A percentile compares a stretch with the other conserved stretches of the same genome.
These are phyloP conservation scores for Hypoxylon subgilvum DNA, from an alignment of 495 filamentous ascomycete genomes.

Conservation along the genomic window DNA sequence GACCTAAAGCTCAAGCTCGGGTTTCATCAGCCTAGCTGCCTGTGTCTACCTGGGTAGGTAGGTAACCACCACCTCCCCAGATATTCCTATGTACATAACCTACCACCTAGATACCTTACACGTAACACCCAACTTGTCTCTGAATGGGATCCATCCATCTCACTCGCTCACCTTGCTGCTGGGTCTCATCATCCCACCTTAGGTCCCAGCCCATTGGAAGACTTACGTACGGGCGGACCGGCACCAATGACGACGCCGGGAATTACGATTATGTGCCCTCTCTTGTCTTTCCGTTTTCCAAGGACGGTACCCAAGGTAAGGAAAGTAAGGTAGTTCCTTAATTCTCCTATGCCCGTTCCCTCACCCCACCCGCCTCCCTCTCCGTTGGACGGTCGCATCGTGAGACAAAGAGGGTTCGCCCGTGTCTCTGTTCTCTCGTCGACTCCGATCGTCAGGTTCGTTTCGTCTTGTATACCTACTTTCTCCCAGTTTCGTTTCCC, in stretches of 20 bases:
- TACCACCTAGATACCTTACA: neutral
- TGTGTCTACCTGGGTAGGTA: too few species aligned
- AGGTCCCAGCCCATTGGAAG: conserved; percentile 9
- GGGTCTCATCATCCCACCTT: neutral
- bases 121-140: neutral
- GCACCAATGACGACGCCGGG: conserved; percentile 3
- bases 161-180: neutral
- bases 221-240: neutral
- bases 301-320: neutral
- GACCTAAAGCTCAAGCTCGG: too few species aligned
- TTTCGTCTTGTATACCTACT: neutral
- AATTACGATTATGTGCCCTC: conserved; percentile 3
- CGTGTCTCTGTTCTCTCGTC: conserved; percentile 29
- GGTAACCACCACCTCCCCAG: too few species aligned
- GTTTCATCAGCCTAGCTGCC: too few species aligned
- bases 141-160: too few species aligned
- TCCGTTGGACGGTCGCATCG: conserved; percentile 16
- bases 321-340: neutral
- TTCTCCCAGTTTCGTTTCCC: too few species aligned
- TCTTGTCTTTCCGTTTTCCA: neutral
- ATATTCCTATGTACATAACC: too few species aligned
- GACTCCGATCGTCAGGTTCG: conserved; percentile 25
- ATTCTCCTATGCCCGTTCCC: conserved; percentile 42
- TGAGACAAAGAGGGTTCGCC: conserved; percentile 20
- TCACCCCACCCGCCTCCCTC: conserved; percentile 2